Base-by-base conservation (phyloP, 106 monocot genomes). In the Agapanthus africanus region DNA sequence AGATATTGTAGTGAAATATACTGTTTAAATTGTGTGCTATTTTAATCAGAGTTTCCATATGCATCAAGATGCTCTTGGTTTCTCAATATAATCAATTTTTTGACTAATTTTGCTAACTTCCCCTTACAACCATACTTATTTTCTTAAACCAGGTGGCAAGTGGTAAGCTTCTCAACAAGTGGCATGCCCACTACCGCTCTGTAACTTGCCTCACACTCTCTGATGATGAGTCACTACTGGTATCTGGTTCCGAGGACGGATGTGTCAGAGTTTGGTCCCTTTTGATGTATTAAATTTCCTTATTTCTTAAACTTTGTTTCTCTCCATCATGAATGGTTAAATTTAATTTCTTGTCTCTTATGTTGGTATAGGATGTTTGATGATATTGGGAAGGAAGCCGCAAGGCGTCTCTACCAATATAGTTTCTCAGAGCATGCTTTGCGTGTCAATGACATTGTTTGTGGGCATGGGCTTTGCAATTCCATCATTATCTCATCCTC, bases 181-280 rank as follows among this genome's bases (percentile, higher is more conserved):
- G 86, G 91, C 66, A 71, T 40, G 97, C 88, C 14, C 97, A 97
- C 69, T 91, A 87, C 59, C 71, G 84, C 31, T 70, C 88, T 22
- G 87, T 97, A 35, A 97, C 80, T 59, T 97, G 91, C 72, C 77
- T 97, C 30, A 57, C 80, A 0, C 75, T 97, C 22, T 84, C 88
- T 21, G 79, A 87, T 59, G 84, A 92, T 51, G 89, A 87, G 41
- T 87, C 90, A 6, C 47, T 97, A 23, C 69, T 97, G 42, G 79
- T 92, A 32, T 97, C 97, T 35, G 91, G 88, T 28, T 80, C 91
- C 4, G 79, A 81, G 35, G 97, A 97, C 79, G 91, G 97, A 40
- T 57, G 70, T 26, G 52, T 97, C 69, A 91, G 79, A 83, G 89
- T 97, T 63, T 97, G 97, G 97, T 77, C 80, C 25, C 86, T 97